Evolutionary conservation across 1,139 yeast genomes (phyloP).

Genomic region (Diutina catenulata): DNA sequence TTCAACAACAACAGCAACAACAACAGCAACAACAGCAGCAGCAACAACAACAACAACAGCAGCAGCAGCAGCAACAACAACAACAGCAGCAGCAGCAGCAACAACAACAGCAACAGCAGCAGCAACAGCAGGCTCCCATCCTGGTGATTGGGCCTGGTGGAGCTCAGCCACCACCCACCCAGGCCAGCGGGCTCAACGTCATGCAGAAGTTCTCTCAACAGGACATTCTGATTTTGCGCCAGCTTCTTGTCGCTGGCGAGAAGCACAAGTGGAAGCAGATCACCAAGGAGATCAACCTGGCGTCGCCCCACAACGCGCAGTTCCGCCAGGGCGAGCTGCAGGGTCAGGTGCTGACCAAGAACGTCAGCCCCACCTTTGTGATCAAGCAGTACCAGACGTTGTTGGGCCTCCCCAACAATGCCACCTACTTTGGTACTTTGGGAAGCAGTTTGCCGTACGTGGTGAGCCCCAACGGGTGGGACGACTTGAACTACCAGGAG

Average conservation of each 20-base stretch:
- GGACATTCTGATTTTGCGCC: constrained; percentile 28
- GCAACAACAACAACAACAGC: background rate
- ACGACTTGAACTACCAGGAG: constrained; percentile 12
- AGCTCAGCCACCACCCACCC: constrained; percentile 1
- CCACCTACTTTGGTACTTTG: constrained; percentile 26
- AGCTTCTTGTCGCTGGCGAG: constrained; percentile 29
- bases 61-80: background rate
- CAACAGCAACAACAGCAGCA: background rate
- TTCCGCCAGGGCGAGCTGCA: constrained; percentile 2
- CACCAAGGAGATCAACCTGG: constrained; percentile 28
- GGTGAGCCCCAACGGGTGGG: constrained; percentile 29
- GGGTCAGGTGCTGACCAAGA: constrained; percentile 12
- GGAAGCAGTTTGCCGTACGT: constrained; percentile 33
- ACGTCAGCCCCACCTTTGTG: constrained; percentile 34
- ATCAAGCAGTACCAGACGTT: constrained; percentile 31
- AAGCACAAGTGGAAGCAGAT: constrained; percentile 37
- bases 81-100: background rate
- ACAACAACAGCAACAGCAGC: background rate
- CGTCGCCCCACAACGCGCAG: constrained; percentile 11
- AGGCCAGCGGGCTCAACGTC: constrained; percentile 4
- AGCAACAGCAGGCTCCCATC: background rate
- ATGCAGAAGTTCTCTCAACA: constrained; percentile 21
- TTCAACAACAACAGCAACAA: background rate
- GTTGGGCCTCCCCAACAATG: constrained; percentile 30
- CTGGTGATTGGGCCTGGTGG: background rate